Evolutionary conservation across 148 eudicot genomes (phyloP), one percentile per base, ranked within the genome.

Genomic region (Linanthus parryae): DNA sequence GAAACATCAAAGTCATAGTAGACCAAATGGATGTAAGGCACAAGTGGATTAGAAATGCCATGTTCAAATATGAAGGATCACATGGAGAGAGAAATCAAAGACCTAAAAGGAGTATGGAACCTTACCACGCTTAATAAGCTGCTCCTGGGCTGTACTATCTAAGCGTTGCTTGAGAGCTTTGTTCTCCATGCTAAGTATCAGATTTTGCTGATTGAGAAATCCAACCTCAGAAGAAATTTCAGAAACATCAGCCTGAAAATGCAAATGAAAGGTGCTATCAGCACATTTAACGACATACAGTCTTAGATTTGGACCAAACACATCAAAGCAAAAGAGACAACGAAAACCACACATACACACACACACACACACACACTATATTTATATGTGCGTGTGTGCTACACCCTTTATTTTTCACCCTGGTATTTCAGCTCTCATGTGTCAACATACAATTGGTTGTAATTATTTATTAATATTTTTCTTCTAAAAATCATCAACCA

Each of bases 131-230:
- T 92, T 92, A 40, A 92, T 92, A 56, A 84, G 90, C 73, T 88
- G 82, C 75, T 92, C 99, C 65, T 92, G 94, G 49, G 95, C 62
- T 71, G 84, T 62, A 78, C 74, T 88, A 58, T 92, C 95, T 36
- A 87, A 37, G 17, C 96, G 86, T 48, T 92, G 94, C 71, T 82
- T 88, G 71, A 92, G 71, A 41, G 96, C 74, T 74, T 92, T 92
- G 71, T 92, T 92, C 79, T 92, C 99, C 99, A 92, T 87, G 69
- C 81, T 76, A 27, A 92, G 71, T 56, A 92, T 92, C 58, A 92
- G 80, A 71, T 73, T 77, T 64, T 82, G 99, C 79, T 82, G 94
- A 70, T 92, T 88, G 55, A 84, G 79, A 71, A 92, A 92, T 56
- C 88, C 99, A n/a, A 92, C 80, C 72, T 92, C 96, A 16, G 99